Percentiles rank a stretch among this genome's conserved stretches.
Evolutionary conservation across 352 stramenopile species (phyloP).

Genomic region (Pythium chondricola): DNA sequence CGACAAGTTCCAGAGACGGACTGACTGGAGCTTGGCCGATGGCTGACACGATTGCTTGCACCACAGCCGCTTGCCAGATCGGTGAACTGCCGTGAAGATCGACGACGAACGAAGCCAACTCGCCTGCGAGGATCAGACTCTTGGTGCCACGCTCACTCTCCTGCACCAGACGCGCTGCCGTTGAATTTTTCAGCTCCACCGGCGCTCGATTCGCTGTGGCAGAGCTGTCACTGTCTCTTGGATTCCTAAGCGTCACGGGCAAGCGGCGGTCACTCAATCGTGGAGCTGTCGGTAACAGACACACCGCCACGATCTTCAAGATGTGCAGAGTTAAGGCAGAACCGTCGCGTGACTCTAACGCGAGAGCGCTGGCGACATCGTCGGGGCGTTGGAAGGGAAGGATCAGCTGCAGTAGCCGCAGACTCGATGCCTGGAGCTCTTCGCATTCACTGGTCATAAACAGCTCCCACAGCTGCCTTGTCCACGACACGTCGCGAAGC

Average conservation of each 20-base stretch:
- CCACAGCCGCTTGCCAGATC: no score
- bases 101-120: neutral
- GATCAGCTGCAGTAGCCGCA: conserved; percentile 11
- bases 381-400: conserved; percentile 4
- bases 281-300: neutral
- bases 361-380: no score
- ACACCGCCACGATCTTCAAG: conserved; percentile 6
- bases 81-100: no score
- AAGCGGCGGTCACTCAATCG: no score
- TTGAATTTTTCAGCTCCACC: conserved; percentile 12
- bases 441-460: conserved; percentile 3
- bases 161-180: conserved; percentile 7
- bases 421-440: conserved; percentile 4
- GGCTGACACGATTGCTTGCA: neutral
- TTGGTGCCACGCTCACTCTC: neutral
- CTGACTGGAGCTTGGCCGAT: neutral
- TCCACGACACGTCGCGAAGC: conserved; percentile 11
- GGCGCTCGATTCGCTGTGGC: neutral
- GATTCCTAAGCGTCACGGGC: neutral
- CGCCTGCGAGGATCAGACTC: conserved; percentile 5
- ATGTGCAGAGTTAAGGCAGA: conserved; percentile 5
- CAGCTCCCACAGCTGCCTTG: conserved; percentile 11
- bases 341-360: no score
- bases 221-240: neutral
- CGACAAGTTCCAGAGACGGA: no score